Percentiles rank a stretch among this genome's conserved stretches.
Conservation (phyloP, 768 basidiomycete genomes). For the Russula ochroleuca region DNA sequence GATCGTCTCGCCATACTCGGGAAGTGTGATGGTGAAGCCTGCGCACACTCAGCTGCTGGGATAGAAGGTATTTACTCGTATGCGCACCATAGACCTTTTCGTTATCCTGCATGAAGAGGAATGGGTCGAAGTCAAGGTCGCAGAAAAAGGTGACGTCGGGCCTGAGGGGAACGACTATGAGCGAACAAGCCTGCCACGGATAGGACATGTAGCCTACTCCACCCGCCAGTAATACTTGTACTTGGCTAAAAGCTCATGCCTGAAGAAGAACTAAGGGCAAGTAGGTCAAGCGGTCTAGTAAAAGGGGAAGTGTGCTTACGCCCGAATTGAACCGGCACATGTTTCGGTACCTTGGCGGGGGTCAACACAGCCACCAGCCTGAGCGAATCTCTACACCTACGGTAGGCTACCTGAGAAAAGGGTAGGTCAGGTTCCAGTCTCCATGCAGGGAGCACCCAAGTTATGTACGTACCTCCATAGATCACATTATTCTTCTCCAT, state of each 20-base stretch:
- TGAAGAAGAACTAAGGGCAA: constrained; percentile 48
- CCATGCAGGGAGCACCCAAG: background rate
- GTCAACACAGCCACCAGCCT: constrained; percentile 1
- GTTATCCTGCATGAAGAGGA: constrained; percentile 54
- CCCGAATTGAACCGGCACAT: constrained; percentile 97
- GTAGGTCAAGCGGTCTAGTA: background rate
- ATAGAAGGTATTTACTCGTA: background rate
- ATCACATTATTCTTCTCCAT: constrained; percentile 58
- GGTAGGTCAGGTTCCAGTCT: background rate
- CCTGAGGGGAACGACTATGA: constrained; percentile 30
- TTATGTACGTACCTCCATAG: constrained; percentile 41
- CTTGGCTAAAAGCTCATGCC: constrained; percentile 41
- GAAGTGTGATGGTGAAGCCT: constrained; percentile 69
- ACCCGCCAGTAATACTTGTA: constrained; percentile 50
- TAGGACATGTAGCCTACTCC: constrained; percentile 38
- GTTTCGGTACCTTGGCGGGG: constrained; percentile 64
- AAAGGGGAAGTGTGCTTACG: constrained; percentile 41
- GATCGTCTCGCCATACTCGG: constrained; percentile 72
- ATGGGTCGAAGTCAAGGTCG: constrained; percentile 53
- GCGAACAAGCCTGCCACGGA: background rate
- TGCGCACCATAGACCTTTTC: constrained; percentile 51
- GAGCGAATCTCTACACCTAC: constrained; percentile 41
- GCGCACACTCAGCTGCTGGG: constrained; percentile 25
- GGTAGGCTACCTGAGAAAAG: constrained; percentile 57
- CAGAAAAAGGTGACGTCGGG: constrained; percentile 58